phyloP scores from a whole-genome alignment of 768 basidiomycete genomes.

The Russula sp. region DNA sequence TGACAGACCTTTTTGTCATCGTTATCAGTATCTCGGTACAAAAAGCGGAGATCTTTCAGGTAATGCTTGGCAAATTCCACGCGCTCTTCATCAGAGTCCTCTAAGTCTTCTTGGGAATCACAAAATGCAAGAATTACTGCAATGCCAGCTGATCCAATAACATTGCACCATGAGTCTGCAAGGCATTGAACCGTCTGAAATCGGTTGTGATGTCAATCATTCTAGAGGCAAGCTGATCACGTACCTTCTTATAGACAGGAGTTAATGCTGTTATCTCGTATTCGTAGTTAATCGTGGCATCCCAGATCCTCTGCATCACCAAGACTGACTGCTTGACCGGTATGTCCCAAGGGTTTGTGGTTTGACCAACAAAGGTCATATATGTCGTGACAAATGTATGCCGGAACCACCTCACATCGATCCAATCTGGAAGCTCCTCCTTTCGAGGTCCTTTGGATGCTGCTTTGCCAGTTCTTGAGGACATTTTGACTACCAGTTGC shows the following conservation, averaged over 20 bases:
- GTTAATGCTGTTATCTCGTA: not conserved
- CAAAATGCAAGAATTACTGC: not conserved
- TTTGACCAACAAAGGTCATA: not conserved
- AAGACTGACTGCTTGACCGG: not conserved
- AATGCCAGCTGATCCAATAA: not conserved
- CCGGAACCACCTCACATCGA: not conserved
- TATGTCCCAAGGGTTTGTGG: not conserved
- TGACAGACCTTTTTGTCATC: not conserved
- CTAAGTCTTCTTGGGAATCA: not conserved
- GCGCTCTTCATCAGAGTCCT: not conserved
- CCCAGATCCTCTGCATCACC: slow-evolving; percentile 2
- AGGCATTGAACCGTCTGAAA: not conserved
- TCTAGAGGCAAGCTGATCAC: not conserved
- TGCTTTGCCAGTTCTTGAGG: not conserved
- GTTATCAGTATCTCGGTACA: not conserved
- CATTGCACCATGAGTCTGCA: not conserved
- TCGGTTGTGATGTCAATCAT: not conserved
- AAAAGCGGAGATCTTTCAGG: not conserved
- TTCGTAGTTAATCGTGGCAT: not conserved
- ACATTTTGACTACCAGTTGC: too few relatives aligned
- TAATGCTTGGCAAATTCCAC: not conserved
- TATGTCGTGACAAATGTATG: not conserved
- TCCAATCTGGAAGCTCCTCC: not conserved
- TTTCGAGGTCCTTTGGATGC: not conserved
- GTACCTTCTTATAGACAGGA: not conserved